Evolutionary conservation across 2,329 filamentous ascomycete genomes (phyloP).

Genomic region (Helotiales sp.): DNA sequence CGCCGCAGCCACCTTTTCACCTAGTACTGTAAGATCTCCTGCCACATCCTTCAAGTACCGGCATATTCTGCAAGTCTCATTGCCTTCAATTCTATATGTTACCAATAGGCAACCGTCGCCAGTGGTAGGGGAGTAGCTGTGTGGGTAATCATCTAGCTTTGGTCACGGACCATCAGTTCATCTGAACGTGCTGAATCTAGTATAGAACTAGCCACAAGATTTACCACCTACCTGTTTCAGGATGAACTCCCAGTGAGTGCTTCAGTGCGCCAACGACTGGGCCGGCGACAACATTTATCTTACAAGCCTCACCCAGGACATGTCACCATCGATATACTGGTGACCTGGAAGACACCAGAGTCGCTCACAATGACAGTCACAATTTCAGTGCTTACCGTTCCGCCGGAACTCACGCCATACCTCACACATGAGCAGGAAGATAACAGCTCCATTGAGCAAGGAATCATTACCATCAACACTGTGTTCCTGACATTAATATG

Average conservation of each 20-base stretch:
- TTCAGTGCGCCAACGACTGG: background rate
- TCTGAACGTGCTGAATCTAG: background rate
- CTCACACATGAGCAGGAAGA: constrained; percentile 2
- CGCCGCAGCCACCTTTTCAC: background rate
- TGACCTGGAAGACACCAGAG: background rate
- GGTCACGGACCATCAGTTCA: background rate
- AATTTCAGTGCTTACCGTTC: background rate
- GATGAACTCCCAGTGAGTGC: background rate
- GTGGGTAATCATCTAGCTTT: no score
- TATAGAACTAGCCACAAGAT: background rate
- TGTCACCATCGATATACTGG: background rate
- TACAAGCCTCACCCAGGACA: background rate
- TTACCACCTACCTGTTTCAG: background rate
- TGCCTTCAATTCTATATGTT: background rate
- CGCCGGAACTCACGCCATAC: constrained; percentile 1
- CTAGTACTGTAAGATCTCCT: background rate
- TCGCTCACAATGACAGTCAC: background rate
- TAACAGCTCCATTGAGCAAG: background rate
- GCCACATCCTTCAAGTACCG: background rate
- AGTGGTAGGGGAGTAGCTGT: no score
- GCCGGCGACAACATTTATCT: background rate
- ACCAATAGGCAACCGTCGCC: background rate
- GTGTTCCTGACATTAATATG: constrained; percentile 9
- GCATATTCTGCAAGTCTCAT: background rate
- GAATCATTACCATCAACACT: constrained; percentile 9